These are phyloP conservation scores for Tuber microsphaerosporum DNA, from an alignment of 495 filamentous ascomycete species.

Conservation along the genomic window DNA sequence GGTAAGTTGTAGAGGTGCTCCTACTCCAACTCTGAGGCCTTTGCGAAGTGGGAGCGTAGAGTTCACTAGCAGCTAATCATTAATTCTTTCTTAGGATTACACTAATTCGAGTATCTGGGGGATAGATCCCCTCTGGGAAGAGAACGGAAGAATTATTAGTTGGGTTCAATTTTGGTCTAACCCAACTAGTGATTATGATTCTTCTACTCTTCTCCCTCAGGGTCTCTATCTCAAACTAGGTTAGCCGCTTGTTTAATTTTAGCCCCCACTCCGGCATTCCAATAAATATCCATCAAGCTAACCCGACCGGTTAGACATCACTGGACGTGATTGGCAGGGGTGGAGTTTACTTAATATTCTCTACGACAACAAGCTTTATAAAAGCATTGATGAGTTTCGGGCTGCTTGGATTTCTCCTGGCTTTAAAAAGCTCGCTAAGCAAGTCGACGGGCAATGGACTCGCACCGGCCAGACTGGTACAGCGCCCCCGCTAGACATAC, in stretches of 20 bases:
- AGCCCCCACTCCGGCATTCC: not conserved
- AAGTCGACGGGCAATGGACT: slow-evolving; percentile 48
- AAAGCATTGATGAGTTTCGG: slow-evolving; percentile 46
- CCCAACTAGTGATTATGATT: slow-evolving; percentile 43
- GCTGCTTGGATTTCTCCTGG: slow-evolving; percentile 43
- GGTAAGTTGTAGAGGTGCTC: slow-evolving; percentile 20
- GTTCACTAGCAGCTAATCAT: slow-evolving; percentile 24
- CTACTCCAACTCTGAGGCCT: slow-evolving; percentile 41
- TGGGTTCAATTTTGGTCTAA: slow-evolving; percentile 47
- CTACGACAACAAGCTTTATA: slow-evolving; percentile 50
- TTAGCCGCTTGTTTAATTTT: not conserved
- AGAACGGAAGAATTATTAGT: slow-evolving; percentile 44
- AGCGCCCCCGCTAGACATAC: slow-evolving; percentile 42
- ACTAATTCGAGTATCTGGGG: slow-evolving; percentile 45
- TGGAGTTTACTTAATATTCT: slow-evolving; percentile 50
- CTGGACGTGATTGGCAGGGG: slow-evolving; percentile 46
- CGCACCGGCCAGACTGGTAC: slow-evolving; percentile 42
- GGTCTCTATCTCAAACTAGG: slow-evolving; percentile 37
- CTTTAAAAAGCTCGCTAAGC: slow-evolving; percentile 46
- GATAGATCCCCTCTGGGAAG: slow-evolving; percentile 45
- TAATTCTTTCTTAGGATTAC: slow-evolving; percentile 37
- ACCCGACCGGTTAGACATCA: slow-evolving; percentile 46
- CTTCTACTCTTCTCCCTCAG: slow-evolving; percentile 45
- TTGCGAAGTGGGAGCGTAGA: not conserved
- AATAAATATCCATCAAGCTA: slow-evolving; percentile 24